phyloP scores from a whole-genome alignment of 1,284 basidiomycete genomes.

The Fomes fomentarius region DNA sequence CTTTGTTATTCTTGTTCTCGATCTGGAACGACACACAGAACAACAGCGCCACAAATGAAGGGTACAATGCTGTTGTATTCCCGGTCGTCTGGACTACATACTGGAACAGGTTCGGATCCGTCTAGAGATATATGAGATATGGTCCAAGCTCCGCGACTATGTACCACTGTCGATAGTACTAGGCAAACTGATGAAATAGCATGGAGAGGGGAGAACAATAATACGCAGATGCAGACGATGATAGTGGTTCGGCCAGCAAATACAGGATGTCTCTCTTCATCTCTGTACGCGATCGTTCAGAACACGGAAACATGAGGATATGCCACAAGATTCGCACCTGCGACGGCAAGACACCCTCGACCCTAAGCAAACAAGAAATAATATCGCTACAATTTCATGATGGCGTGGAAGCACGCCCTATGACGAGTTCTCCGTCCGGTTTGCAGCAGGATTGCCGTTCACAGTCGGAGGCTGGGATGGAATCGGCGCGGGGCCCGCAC shows the following conservation, averaged over 20 bases:
- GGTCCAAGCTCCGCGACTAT: slow-evolving; percentile 20
- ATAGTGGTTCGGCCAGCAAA: slow-evolving; percentile 9
- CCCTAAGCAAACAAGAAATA: slow-evolving; percentile 17
- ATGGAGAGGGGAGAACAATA: slow-evolving; percentile 7
- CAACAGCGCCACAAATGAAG: slow-evolving; percentile 2
- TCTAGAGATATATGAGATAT: slow-evolving; percentile 29
- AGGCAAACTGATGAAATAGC: slow-evolving; percentile 14
- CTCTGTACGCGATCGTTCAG: slow-evolving; percentile 18
- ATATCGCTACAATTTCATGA: slow-evolving; percentile 24
- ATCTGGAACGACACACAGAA: background rate
- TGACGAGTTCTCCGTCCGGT: slow-evolving; percentile 33
- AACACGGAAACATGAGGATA: slow-evolving; percentile 13
- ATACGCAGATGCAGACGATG: slow-evolving; percentile 15
- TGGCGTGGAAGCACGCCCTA: slow-evolving; percentile 17
- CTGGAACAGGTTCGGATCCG: slow-evolving; percentile 17
- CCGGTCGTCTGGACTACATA: slow-evolving; percentile 19
- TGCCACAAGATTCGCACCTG: slow-evolving; percentile 18
- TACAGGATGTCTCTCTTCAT: slow-evolving; percentile 19
- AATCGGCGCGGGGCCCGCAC: slow-evolving; percentile 32
- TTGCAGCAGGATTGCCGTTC: slow-evolving; percentile 29
- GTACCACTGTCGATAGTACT: slow-evolving; percentile 17
- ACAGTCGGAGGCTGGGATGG: slow-evolving; percentile 36
- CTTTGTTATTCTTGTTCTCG: background rate
- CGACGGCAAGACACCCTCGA: slow-evolving; percentile 4
- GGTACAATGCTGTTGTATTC: slow-evolving; percentile 9